A percentile compares a stretch with the other conserved stretches of the same genome.
Conservation (phyloP, 805 yeast genomes). For the Starmerella lactis-condensi region DNA sequence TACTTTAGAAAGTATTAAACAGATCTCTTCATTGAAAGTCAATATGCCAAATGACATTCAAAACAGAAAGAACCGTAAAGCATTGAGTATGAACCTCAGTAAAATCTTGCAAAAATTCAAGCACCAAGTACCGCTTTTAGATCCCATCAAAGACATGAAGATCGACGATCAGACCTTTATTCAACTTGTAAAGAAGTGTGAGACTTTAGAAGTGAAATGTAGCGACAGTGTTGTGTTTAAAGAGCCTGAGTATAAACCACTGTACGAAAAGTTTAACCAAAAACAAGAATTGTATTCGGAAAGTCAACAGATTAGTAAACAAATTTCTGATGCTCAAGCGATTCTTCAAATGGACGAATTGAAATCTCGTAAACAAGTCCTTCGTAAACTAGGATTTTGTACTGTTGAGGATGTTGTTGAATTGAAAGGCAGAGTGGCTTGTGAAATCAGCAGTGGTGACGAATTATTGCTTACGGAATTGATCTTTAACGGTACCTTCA, state of each 20-base stretch:
- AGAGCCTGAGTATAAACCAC: slow-evolving; percentile 34
- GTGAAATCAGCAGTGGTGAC: slow-evolving; percentile 57
- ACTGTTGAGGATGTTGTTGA: slow-evolving; percentile 79
- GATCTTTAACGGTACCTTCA: slow-evolving; percentile 88
- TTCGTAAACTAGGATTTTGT: slow-evolving; percentile 79
- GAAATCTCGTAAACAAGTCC: slow-evolving; percentile 78
- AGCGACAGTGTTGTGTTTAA: slow-evolving; percentile 43
- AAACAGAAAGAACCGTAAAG: slow-evolving; percentile 28
- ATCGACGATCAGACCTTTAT: slow-evolving; percentile 64
- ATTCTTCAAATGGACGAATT: slow-evolving; percentile 87
- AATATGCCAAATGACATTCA: slow-evolving; percentile 58
- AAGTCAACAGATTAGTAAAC: slow-evolving; percentile 40
- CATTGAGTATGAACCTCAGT: slow-evolving; percentile 48
- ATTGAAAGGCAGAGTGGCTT: slow-evolving; percentile 80
- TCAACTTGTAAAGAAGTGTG: slow-evolving; percentile 53
- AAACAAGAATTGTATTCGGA: slow-evolving; percentile 45
- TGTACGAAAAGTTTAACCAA: slow-evolving; percentile 44
- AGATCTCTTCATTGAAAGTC: slow-evolving; percentile 63
- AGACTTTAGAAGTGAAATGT: slow-evolving; percentile 60
- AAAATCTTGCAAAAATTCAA: slow-evolving; percentile 75
- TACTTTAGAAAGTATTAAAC: slow-evolving; percentile 55
- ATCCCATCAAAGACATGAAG: slow-evolving; percentile 84
- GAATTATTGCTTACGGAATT: slow-evolving; percentile 87
- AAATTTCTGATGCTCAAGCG: slow-evolving; percentile 69
- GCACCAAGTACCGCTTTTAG: slow-evolving; percentile 78